These are phyloP conservation scores for Phoenix dactylifera DNA, from an alignment of 176 grass and related monocot species.

Conservation along the genomic window DNA sequence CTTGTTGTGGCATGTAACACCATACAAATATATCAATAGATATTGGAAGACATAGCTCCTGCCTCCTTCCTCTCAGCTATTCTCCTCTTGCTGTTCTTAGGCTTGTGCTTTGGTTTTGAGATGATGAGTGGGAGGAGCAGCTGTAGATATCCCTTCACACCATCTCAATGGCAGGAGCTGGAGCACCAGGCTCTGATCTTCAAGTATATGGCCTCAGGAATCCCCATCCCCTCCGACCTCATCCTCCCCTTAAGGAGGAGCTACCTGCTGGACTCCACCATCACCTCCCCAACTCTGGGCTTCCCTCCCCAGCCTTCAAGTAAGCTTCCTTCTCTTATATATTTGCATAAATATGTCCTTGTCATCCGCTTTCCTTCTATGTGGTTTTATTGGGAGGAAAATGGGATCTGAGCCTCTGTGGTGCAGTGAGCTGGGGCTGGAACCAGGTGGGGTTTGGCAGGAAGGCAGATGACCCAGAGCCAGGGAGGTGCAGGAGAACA, in stretches of 20 bases:
- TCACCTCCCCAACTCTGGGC: slow-evolving; percentile 58
- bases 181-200: slow-evolving; percentile 95
- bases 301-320: slow-evolving; percentile 63
- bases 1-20: too few relatives aligned
- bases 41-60: too few relatives aligned
- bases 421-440: slow-evolving; percentile 68
- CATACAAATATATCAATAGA: too few relatives aligned
- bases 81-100: background rate
- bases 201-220: slow-evolving; percentile 84
- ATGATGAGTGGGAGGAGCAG: slow-evolving; percentile 50
- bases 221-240: slow-evolving; percentile 78
- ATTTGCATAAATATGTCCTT: too few relatives aligned
- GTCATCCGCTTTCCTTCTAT: background rate
- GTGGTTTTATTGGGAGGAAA: background rate
- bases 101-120: slow-evolving; percentile 4
- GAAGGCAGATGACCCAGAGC: slow-evolving; percentile 86
- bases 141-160: slow-evolving; percentile 63
- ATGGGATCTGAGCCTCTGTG: background rate
- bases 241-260: slow-evolving; percentile 69
- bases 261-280: slow-evolving; percentile 64
- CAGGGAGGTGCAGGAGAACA: slow-evolving; percentile 73
- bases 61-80: background rate
- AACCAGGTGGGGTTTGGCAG: slow-evolving; percentile 67
- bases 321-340: slow-evolving; percentile 1
- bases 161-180: slow-evolving; percentile 92